A percentile compares a stretch with the other conserved stretches of the same genome.
Evolutionary conservation across 306 rosid genomes (phyloP).

Genomic region (Fragaria vesca): DNA sequence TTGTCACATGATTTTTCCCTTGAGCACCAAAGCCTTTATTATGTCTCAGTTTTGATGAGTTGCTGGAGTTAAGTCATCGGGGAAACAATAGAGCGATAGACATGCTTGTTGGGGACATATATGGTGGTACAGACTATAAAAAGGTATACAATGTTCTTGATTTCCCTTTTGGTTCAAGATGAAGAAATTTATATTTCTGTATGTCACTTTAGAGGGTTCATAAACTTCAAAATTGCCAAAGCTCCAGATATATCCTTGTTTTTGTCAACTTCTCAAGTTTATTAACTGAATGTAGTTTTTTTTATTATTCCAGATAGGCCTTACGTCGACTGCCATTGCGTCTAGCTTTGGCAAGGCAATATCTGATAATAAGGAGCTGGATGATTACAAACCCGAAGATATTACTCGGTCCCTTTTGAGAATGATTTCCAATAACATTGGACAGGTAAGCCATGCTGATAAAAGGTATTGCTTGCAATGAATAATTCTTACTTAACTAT

Average conservation of each 20-base stretch:
- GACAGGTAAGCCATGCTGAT: constrained; percentile 63
- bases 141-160: constrained; percentile 53
- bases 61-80: constrained; percentile 83
- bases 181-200: constrained; percentile 4
- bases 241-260: not conserved
- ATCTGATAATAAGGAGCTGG: constrained; percentile 66
- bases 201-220: constrained; percentile 4
- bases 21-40: constrained; percentile 14
- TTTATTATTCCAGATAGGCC: constrained; percentile 65
- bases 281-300: constrained; percentile 20
- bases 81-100: constrained; percentile 91
- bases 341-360: constrained; percentile 96
- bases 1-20: constrained; percentile 16
- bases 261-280: constrained; percentile 13
- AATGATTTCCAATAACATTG: constrained; percentile 94
- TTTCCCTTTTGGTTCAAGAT: constrained; percentile 18
- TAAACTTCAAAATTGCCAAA: not conserved
- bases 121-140: constrained; percentile 81
- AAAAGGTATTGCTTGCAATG: constrained; percentile 2
- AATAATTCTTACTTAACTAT: not conserved
- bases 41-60: constrained; percentile 79
- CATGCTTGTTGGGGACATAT: constrained; percentile 97
- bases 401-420: constrained; percentile 87
- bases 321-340: constrained; percentile 84
- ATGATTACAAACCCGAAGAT: constrained; percentile 84